Evolutionary conservation across 345 rosid genomes (phyloP).

Genomic region (Bruguiera parviflora): DNA sequence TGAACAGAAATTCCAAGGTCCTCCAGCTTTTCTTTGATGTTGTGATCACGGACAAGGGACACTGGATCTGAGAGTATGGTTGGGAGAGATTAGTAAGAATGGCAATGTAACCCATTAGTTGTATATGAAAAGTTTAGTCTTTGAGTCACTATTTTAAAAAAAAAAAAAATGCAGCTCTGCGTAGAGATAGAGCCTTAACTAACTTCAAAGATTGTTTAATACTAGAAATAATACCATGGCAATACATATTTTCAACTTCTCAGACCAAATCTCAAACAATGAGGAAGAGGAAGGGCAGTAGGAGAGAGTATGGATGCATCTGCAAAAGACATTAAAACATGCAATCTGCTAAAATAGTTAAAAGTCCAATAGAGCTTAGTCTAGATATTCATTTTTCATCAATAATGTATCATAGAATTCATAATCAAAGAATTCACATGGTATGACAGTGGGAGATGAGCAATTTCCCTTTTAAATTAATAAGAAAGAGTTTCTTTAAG

Average conservation of each 20-base stretch:
- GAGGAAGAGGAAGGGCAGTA: not conserved
- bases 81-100: too few relatives aligned
- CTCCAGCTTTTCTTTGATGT: conserved; percentile 61
- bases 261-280: too few relatives aligned
- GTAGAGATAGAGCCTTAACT: too few relatives aligned
- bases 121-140: too few relatives aligned
- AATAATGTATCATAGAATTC: not conserved
- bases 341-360: not conserved
- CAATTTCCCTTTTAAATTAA: not conserved
- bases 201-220: too few relatives aligned
- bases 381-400: not conserved
- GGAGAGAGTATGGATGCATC: not conserved
- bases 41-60: conserved; percentile 81
- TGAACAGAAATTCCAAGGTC: conserved; percentile 81
- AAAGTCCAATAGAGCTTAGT: not conserved
- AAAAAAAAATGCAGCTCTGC: too few relatives aligned
- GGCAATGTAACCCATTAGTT: too few relatives aligned
- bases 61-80: conserved; percentile 55
- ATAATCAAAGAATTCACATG: conserved; percentile 2
- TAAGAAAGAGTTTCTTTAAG: conserved; percentile 1
- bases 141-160: too few relatives aligned
- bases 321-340: not conserved
- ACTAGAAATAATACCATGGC: too few relatives aligned
- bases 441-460: not conserved
- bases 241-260: too few relatives aligned